Conservation (phyloP, 441 rosid species). For the Daphne laureola region DNA sequence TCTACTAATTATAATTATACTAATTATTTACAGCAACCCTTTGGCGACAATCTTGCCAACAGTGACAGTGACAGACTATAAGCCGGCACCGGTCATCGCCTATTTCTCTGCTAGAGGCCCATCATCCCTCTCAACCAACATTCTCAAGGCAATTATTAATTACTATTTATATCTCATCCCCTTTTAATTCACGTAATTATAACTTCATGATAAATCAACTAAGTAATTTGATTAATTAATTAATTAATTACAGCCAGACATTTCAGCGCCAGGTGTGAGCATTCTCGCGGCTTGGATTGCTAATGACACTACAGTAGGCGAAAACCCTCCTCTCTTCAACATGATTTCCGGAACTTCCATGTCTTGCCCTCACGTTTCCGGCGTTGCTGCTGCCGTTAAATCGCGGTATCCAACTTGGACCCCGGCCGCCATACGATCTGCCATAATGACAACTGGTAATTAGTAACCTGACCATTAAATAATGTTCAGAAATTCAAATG, state of each 20-base stretch:
- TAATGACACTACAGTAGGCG: conserved; percentile 42
- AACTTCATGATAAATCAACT: too few species aligned
- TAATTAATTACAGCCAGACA: conserved; percentile 57
- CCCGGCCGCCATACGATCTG: conserved; percentile 67
- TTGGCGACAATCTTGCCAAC: conserved; percentile 65
- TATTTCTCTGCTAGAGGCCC: conserved; percentile 81
- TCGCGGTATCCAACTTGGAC: conserved; percentile 51
- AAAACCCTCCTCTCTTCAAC: conserved; percentile 39
- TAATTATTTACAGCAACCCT: conserved; percentile 47
- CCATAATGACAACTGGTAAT: conserved; percentile 75
- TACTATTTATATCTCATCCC: too few species aligned
- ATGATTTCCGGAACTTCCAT: conserved; percentile 80
- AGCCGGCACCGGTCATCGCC: conserved; percentile 58
- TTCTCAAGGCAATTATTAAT: too few species aligned
- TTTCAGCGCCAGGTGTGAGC: conserved; percentile 66
- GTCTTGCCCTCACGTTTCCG: conserved; percentile 78
- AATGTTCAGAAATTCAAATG: too few species aligned
- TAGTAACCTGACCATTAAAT: too few species aligned
- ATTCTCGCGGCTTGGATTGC: conserved; percentile 83
- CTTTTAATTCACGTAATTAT: too few species aligned
- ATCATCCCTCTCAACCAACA: conserved; percentile 40
- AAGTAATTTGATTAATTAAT: too few species aligned
- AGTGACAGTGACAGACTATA: conserved; percentile 29
- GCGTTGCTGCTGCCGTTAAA: conserved; percentile 49
- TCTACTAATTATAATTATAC: too few species aligned